phyloP scores from a whole-genome alignment of 179 eudicot genomes.

The Heliamphora pulchella region DNA sequence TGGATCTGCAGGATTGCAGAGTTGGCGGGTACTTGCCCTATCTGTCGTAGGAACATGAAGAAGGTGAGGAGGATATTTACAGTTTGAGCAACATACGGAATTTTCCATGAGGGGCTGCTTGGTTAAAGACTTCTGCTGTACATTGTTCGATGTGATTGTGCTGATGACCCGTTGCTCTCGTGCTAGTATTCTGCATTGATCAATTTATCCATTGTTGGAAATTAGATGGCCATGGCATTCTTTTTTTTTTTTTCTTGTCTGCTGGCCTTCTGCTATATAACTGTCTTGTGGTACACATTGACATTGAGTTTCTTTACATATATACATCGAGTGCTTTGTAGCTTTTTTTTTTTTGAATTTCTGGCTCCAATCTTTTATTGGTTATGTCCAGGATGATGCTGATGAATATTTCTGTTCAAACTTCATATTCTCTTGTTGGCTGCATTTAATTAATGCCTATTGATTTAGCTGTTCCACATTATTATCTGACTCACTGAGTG shows the following conservation, averaged over 20 bases:
- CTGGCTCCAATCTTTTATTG: background rate
- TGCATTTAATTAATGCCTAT: background rate
- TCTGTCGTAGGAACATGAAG: constrained; percentile 66
- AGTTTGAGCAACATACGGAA: constrained; percentile 29
- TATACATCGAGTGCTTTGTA: background rate
- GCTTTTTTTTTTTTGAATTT: background rate
- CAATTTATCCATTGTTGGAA: background rate
- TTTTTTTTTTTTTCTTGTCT: background rate
- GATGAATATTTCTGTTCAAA: background rate
- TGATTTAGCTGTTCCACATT: background rate
- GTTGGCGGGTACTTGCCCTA: constrained; percentile 61
- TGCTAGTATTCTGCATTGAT: background rate
- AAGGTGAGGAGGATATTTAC: constrained; percentile 63
- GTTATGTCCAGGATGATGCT: background rate
- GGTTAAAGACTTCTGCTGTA: background rate
- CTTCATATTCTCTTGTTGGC: background rate
- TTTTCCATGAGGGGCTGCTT: background rate
- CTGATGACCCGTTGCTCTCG: background rate
- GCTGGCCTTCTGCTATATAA: background rate
- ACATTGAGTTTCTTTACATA: too few relatives aligned
- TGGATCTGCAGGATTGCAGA: constrained; percentile 52
- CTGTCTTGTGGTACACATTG: too few relatives aligned
- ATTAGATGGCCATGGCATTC: constrained; percentile 2
- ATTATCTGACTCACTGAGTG: too few relatives aligned
- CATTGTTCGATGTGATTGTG: background rate